These are phyloP conservation scores for Rhodotorula kratochvilovae DNA, from an alignment of 768 basidiomycete species.

Conservation along the genomic window DNA sequence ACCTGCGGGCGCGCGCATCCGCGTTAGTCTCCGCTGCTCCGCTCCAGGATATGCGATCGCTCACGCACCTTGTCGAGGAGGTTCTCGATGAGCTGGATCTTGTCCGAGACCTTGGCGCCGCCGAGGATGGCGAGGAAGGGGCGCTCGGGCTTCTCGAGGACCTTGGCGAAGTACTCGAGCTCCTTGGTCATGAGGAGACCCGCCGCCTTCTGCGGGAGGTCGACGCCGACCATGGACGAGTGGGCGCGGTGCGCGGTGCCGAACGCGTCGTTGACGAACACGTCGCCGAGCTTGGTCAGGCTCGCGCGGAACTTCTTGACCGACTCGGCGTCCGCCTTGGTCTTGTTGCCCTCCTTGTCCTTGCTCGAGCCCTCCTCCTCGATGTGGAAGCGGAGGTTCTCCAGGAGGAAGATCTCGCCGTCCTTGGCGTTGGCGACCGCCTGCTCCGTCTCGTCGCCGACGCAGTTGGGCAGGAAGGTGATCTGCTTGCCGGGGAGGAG, in stretches of 20 bases:
- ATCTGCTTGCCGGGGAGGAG: constrained; percentile 63
- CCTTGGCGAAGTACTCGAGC: constrained; percentile 97
- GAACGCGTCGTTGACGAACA: constrained; percentile 98
- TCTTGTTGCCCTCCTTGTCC: constrained; percentile 90
- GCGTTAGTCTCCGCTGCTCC: neutral
- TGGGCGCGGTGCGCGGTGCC: constrained; percentile 98
- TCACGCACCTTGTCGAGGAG: constrained; percentile 84
- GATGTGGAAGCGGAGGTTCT: constrained; percentile 97
- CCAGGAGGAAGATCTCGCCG: constrained; percentile 73
- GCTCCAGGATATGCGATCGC: neutral
- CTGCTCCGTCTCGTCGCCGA: constrained; percentile 77
- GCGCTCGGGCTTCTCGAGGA: constrained; percentile 83
- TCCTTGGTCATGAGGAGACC: constrained; percentile 99
- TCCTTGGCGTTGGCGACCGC: constrained; percentile 62
- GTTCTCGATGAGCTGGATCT: constrained; percentile 97
- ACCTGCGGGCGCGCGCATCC: constrained; percentile 55
- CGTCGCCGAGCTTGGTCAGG: constrained; percentile 84
- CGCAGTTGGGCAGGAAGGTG: constrained; percentile 75
- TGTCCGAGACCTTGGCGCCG: constrained; percentile 98
- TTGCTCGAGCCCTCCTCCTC: constrained; percentile 94
- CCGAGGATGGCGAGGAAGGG: constrained; percentile 98
- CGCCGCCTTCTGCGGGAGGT: constrained; percentile 83
- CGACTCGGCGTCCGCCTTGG: constrained; percentile 77
- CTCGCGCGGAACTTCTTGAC: constrained; percentile 79
- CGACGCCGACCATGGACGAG: constrained; percentile 96